These are phyloP conservation scores for Tillandsia fasciculata DNA, from an alignment of 176 grass and related monocot genomes.

Conservation along the genomic window DNA sequence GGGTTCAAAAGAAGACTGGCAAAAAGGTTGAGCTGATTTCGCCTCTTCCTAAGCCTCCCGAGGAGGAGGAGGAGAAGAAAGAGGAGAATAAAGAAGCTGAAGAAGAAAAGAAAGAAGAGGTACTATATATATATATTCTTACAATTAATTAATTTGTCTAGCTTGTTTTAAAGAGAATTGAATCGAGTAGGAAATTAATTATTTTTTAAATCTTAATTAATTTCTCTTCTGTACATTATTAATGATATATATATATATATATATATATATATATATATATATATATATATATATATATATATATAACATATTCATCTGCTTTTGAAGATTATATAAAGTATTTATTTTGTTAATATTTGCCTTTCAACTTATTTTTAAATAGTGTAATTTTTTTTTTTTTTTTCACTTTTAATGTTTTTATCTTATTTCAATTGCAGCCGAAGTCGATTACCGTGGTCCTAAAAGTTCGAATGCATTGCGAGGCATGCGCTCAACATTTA, in stretches of 20 bases:
- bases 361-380: neutral
- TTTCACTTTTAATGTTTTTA: neutral
- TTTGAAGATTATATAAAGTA: too few species aligned
- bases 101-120: slow-evolving; percentile 65
- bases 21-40: slow-evolving; percentile 59
- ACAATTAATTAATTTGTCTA: too few species aligned
- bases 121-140: neutral
- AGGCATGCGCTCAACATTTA: slow-evolving; percentile 35
- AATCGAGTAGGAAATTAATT: too few species aligned
- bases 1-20: slow-evolving; percentile 57
- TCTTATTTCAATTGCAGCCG: slow-evolving; percentile 18
- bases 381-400: neutral
- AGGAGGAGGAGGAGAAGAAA: slow-evolving; percentile 61
- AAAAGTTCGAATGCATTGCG: slow-evolving; percentile 53
- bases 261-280: too few species aligned
- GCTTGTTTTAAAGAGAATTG: too few species aligned
- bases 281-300: too few species aligned
- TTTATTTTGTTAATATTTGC: too few species aligned
- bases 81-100: slow-evolving; percentile 29
- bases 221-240: too few species aligned
- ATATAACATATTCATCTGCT: too few species aligned
- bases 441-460: slow-evolving; percentile 38
- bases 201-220: too few species aligned
- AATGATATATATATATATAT: too few species aligned
- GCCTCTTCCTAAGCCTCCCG: slow-evolving; percentile 34